These are phyloP conservation scores for Apiospora hydei DNA, from an alignment of 2,329 filamentous ascomycete species.

Conservation along the genomic window DNA sequence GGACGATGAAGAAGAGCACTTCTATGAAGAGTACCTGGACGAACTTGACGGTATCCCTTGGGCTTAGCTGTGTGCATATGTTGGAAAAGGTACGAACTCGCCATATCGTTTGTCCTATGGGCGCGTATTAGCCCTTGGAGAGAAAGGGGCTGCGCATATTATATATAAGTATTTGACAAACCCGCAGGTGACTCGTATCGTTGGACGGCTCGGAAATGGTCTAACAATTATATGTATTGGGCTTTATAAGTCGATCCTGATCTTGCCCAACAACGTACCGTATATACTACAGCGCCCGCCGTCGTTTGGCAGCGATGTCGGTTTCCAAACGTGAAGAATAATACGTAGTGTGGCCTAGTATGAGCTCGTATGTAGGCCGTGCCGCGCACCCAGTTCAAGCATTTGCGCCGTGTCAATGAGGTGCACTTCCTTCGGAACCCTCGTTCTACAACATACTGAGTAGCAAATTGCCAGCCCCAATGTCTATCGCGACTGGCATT, in stretches of 20 bases:
- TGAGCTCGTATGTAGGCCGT: not conserved
- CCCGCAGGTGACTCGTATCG: not conserved
- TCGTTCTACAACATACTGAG: not conserved
- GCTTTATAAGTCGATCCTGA: not conserved
- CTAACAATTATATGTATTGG: too few species aligned
- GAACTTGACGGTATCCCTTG: constrained; percentile 63
- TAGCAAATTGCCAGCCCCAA: not conserved
- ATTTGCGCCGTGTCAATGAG: too few species aligned
- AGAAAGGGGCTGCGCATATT: not conserved
- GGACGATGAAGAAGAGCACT: constrained; percentile 45
- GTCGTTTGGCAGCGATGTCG: not conserved
- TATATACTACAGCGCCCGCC: not conserved
- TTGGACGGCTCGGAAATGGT: not conserved
- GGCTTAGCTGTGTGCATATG: constrained; percentile 31
- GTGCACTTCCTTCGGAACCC: not conserved
- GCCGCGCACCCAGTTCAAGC: too few species aligned
- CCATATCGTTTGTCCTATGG: not conserved
- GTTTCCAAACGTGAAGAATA: not conserved
- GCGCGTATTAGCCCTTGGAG: not conserved
- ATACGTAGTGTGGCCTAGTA: not conserved
- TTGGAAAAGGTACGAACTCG: not conserved
- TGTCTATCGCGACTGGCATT: not conserved
- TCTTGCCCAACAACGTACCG: not conserved
- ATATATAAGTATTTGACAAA: not conserved
- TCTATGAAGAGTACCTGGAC: constrained; percentile 63